Base-by-base conservation (phyloP, 805 yeast genomes). In the Cyberlindnera mycetangii region DNA sequence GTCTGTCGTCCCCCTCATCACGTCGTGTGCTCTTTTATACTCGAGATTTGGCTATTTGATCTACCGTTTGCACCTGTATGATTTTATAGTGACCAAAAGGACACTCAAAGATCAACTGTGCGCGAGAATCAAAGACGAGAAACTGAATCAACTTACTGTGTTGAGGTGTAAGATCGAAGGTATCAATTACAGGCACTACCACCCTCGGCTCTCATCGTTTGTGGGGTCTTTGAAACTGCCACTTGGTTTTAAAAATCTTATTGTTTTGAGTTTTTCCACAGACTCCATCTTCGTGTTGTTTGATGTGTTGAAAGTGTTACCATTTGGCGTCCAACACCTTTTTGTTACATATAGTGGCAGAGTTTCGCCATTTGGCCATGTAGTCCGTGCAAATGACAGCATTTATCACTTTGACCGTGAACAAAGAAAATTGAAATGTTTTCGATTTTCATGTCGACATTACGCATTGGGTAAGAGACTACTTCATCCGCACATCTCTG, bases 1-100 rank as follows among this genome's bases (percentile, higher is more conserved):
- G n/a, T 21, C 51, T 14, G 46, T 56, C 19, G 7, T 35, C 2
- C 55, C 56, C 9, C 37, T 55, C 19, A 40, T 53, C 7, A 32
- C 24, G 3, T 37, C 46, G 4, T 53, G 56, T 37, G 41, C 24
- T 37, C 14, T 28, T 1, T 9, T 55, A 10, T 43, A 51, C 31
- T n/a, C 35, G 5, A 32, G 21, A 2, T 53, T 44, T 32, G 18
- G 36, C 6, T 37, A 46, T 30, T 40, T 53, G 34, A 33, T 48
- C 6, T 55, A 51, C 32, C 6, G 32, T 16, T 25, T 31, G 21
- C 27, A 37, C 28, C 22, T 32, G 3, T 18, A 36, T 18, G 33
- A 36, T 15, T 10, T 19, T 8, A 33, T 12, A 14, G 7, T 17
- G 4, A 20, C 20, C 6, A 24, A 7, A 32, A 7, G 11, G 35